These are phyloP conservation scores for Kwoniella dejecticola DNA, from an alignment of 768 basidiomycete species.

Conservation along the genomic window DNA sequence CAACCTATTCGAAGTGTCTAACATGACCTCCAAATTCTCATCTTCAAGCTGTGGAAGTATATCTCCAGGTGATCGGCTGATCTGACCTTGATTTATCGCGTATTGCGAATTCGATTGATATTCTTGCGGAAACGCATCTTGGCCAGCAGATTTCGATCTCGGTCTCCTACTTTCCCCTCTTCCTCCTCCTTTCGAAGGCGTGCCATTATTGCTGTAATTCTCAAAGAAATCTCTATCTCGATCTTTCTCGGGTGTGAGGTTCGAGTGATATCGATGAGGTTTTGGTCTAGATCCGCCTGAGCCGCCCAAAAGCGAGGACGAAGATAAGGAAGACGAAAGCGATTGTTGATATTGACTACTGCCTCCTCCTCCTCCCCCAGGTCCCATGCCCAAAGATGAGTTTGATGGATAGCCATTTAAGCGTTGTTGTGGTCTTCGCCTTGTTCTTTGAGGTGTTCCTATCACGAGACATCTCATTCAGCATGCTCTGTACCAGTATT, in stretches of 20 bases:
- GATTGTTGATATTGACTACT: slow-evolving; percentile 14
- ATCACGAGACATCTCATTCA: neutral
- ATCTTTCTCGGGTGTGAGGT: slow-evolving; percentile 37
- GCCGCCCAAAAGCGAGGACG: slow-evolving; percentile 18
- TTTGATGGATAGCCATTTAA: slow-evolving; percentile 41
- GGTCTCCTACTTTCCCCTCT: neutral
- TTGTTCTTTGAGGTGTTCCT: slow-evolving; percentile 35
- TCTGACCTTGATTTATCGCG: neutral
- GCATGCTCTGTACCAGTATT: too few species aligned
- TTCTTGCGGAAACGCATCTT: slow-evolving; percentile 39
- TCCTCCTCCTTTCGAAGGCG: slow-evolving; percentile 5
- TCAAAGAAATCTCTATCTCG: neutral
- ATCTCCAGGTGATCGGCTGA: neutral
- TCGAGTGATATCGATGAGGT: slow-evolving; percentile 28
- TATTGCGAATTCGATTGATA: neutral
- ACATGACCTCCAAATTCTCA: slow-evolving; percentile 26
- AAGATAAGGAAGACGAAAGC: slow-evolving; percentile 34
- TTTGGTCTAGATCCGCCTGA: slow-evolving; percentile 21
- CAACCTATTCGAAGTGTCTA: slow-evolving; percentile 18
- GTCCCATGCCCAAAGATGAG: slow-evolving; percentile 33
- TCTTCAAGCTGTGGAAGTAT: neutral
- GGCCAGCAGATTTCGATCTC: slow-evolving; percentile 15
- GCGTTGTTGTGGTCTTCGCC: slow-evolving; percentile 34
- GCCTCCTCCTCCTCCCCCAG: neutral
- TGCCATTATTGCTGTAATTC: neutral